Conservation (phyloP, 2,329 filamentous ascomycete species). For the Penicillium sp. region DNA sequence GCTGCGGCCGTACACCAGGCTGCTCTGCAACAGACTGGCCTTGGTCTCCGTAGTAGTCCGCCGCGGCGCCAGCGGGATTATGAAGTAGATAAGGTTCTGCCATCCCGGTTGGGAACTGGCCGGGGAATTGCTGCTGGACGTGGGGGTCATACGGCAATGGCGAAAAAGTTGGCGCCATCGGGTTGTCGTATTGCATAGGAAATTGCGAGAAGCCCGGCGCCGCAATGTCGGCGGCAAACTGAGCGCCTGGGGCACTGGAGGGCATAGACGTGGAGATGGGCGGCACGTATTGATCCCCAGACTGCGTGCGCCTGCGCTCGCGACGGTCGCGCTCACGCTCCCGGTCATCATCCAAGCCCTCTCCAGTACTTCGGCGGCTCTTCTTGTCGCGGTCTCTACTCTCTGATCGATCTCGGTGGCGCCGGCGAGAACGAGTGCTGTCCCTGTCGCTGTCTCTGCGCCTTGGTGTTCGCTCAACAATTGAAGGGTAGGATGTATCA, state of each 20-base stretch:
- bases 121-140: constrained; percentile 55
- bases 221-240: constrained; percentile 29
- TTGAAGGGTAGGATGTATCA: constrained; percentile 25
- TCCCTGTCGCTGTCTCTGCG: constrained; percentile 27
- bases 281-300: constrained; percentile 26
- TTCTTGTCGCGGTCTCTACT: constrained; percentile 26
- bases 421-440: constrained; percentile 20
- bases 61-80: constrained; percentile 50
- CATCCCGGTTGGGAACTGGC: constrained; percentile 48
- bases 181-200: constrained; percentile 30
- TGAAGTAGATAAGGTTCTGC: constrained; percentile 45
- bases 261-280: constrained; percentile 19
- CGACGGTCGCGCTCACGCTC: constrained; percentile 20
- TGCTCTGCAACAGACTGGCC: constrained; percentile 56
- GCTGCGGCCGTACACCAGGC: constrained; percentile 54
- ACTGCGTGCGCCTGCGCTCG: constrained; percentile 29
- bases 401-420: constrained; percentile 27
- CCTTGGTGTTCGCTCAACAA: constrained; percentile 27
- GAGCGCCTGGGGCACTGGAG: constrained; percentile 22
- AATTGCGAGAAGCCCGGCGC: constrained; percentile 33
- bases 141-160: constrained; percentile 42
- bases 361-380: constrained; percentile 17
- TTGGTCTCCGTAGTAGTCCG: constrained; percentile 60
- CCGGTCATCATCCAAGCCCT: constrained; percentile 16
- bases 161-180: constrained; percentile 12